Base-by-base conservation (phyloP, 2,329 filamentous ascomycete genomes). In the Teratosphaeria zuluensis region DNA sequence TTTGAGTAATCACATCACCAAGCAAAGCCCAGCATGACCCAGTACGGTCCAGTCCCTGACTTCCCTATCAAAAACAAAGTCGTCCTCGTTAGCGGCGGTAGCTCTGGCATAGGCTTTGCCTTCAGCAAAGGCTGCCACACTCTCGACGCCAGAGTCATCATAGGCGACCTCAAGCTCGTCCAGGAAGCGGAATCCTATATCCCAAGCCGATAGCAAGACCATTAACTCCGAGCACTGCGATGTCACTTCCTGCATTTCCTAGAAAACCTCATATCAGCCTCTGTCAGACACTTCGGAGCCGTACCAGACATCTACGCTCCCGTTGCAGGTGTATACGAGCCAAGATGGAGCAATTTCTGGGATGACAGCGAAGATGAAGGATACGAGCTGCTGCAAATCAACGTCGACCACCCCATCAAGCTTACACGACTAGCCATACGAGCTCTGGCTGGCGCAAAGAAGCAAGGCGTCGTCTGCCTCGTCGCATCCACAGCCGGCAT, bases 341-440 rank as follows among this genome's bases (percentile, higher is more conserved):
- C 72, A 4, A 66, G 70, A 62, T 64, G 64, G 60, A 59, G 55
- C 14, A 72, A 70, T 53, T 75, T 74, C 65, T 72, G 72, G 68
- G 61, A 71, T 51, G 73, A 76, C 63, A 65, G 65, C 3, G 73
- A 75, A 59, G 62, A 65, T 3, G 66, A 71, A 19, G 66, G 70
- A 32, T 75, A 74, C 62, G 61, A 62, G 16, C 51, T 62, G 3
- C 56, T 75, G 31, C 63, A 67, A 6, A 71, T 75, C 63, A 75
- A 76, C 60, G 59, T 70, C 19, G 68, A 68, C 53, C 74, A 76
- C 59, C 72, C 73, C 2, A 68, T 74, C 31, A 75, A 76, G 58
- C 65, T 76, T n/a, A 69, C 74, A 0, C 64, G 74, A 2, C 72
- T 76, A 32, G 73, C 71, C 7, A 72, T 75, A 55, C 62, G 68